Percentiles rank a stretch among this genome's conserved stretches.
Evolutionary conservation across 139 green algal genomes (phyloP).

Genomic region (Chlamydomonas eustigma): DNA sequence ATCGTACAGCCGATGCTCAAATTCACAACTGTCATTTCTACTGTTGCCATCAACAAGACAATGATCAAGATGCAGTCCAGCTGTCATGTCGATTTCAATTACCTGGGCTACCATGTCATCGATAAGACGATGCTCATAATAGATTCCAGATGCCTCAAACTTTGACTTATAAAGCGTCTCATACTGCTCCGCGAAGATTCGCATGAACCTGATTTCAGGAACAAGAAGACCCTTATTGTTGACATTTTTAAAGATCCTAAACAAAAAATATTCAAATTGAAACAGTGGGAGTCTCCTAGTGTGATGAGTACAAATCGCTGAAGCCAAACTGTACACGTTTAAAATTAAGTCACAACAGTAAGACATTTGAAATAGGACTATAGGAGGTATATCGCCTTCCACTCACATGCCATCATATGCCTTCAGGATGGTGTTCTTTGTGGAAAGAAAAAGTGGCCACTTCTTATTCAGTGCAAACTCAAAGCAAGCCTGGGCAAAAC

Average conservation of each 20-base stretch:
- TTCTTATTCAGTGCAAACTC: conserved; percentile 76
- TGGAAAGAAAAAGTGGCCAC: conserved; percentile 89
- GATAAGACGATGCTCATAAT: conserved; percentile 96
- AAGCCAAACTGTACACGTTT: no score
- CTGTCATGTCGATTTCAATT: no score
- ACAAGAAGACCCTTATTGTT: background rate
- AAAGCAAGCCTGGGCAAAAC: conserved; percentile 89
- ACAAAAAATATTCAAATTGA: no score
- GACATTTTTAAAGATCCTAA: no score
- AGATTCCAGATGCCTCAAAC: conserved; percentile 84
- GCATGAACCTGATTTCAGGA: conserved; percentile 57
- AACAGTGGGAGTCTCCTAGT: no score
- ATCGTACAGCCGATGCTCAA: no score
- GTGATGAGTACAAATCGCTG: no score
- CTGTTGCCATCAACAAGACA: no score
- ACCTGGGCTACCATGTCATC: conserved; percentile 96
- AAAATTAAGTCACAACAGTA: no score
- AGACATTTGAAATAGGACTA: no score
- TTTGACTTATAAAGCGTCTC: conserved; percentile 78
- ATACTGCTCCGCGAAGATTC: conserved; percentile 87
- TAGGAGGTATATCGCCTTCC: background rate
- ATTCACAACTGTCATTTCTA: no score
- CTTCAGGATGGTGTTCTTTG: conserved; percentile 99
- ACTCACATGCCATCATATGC: conserved; percentile 22
- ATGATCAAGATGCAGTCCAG: no score